Conservation (phyloP, 257 asterid species). For the Solanum stenotomum region DNA sequence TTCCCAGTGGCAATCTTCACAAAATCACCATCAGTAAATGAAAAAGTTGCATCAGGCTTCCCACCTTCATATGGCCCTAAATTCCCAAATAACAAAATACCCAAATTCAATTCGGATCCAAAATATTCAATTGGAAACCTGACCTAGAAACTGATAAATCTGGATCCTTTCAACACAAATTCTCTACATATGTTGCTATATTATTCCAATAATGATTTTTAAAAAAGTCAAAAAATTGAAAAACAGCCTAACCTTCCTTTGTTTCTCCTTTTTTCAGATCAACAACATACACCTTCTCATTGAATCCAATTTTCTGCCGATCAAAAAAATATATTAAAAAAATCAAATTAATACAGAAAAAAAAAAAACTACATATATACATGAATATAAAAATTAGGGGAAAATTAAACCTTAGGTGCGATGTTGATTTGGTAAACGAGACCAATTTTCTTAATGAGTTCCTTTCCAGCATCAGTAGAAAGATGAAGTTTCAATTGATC, state of each 20-base stretch:
- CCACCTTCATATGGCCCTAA: constrained; percentile 78
- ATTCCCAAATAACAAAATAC: neutral
- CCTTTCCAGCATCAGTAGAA: constrained; percentile 68
- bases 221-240: neutral
- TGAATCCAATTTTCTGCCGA: constrained; percentile 65
- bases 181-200: neutral
- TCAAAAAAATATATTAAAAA: neutral
- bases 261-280: constrained; percentile 95
- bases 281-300: constrained; percentile 70
- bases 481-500: constrained; percentile 86
- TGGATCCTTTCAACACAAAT: neutral
- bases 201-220: neutral
- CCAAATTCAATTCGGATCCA: neutral
- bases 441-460: constrained; percentile 57
- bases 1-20: constrained; percentile 36
- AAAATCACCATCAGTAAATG: constrained; percentile 71
- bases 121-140: neutral
- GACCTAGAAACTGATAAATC: neutral
- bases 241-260: constrained; percentile 57
- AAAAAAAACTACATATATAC: neutral
- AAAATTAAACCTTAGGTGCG: constrained; percentile 76
- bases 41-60: constrained; percentile 91
- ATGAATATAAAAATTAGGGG: neutral
- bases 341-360: neutral
- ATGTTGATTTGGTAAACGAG: constrained; percentile 86